These are phyloP conservation scores for Circinella minor DNA, from an alignment of 371 early-diverging fungal species.

Conservation along the genomic window DNA sequence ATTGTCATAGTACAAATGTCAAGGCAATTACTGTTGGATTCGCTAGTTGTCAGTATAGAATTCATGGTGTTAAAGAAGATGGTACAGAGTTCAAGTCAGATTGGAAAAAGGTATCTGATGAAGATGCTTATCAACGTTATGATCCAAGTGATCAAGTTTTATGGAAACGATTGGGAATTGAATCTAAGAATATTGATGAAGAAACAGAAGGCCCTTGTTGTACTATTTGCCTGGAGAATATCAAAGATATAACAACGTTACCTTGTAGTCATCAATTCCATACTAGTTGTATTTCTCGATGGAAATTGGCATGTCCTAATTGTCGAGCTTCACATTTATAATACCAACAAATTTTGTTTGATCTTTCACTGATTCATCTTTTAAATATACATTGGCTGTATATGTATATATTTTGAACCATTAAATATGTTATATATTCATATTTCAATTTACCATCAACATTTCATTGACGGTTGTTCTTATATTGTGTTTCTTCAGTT, in stretches of 20 bases:
- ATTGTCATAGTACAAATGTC: not conserved
- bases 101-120: not conserved
- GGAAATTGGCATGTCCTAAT: not conserved
- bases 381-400: too few relatives aligned
- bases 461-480: too few relatives aligned
- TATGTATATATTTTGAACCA: too few relatives aligned
- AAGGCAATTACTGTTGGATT: constrained; percentile 5
- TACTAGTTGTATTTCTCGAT: not conserved
- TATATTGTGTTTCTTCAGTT: too few relatives aligned
- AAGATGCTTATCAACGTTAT: not conserved
- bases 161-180: not conserved
- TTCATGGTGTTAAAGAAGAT: not conserved
- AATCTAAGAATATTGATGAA: not conserved
- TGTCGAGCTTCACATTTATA: not conserved
- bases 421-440: too few relatives aligned
- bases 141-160: not conserved
- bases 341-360: too few relatives aligned
- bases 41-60: not conserved
- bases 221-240: not conserved
- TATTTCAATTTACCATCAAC: too few relatives aligned
- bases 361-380: too few relatives aligned
- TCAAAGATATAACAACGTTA: not conserved
- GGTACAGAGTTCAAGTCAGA: not conserved
- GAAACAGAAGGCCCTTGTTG: not conserved
- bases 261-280: not conserved